Percentiles rank a stretch among this genome's conserved stretches.
These are phyloP conservation scores for Aspergillus tamarii DNA, from an alignment of 2,329 filamentous ascomycete species.

Conservation along the genomic window DNA sequence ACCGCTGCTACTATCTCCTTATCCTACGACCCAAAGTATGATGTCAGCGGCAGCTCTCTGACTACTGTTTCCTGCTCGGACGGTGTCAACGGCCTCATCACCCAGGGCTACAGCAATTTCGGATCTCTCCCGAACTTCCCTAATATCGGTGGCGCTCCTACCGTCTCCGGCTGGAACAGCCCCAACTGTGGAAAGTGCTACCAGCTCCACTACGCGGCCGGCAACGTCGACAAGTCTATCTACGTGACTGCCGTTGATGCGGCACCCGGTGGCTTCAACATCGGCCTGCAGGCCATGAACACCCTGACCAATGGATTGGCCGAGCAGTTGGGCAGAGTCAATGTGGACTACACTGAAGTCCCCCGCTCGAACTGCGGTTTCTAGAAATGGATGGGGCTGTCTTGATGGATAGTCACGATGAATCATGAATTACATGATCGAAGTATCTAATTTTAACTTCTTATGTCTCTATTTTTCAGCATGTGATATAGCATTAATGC, in stretches of 20 bases:
- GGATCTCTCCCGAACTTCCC: constrained; percentile 52
- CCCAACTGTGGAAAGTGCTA: constrained; percentile 58
- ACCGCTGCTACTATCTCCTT: constrained; percentile 48
- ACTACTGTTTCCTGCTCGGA: constrained; percentile 52
- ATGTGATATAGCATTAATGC: constrained; percentile 4
- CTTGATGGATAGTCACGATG: background rate
- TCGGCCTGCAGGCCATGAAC: constrained; percentile 54
- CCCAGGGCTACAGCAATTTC: constrained; percentile 43
- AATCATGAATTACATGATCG: constrained; percentile 1
- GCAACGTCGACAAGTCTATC: constrained; percentile 44
- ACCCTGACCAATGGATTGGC: constrained; percentile 52
- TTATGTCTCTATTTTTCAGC: background rate
- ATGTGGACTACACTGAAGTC: constrained; percentile 32
- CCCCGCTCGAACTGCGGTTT: constrained; percentile 20
- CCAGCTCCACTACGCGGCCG: constrained; percentile 49
- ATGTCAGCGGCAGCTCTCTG: constrained; percentile 61
- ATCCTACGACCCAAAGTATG: constrained; percentile 74
- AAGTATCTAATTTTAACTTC: constrained; percentile 3
- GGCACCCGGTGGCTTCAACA: constrained; percentile 51
- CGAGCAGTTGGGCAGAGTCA: constrained; percentile 46
- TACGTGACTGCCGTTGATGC: constrained; percentile 55
- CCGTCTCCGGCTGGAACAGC: constrained; percentile 52
- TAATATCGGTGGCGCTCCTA: constrained; percentile 53
- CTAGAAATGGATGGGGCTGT: background rate
- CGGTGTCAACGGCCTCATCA: constrained; percentile 38